These are phyloP conservation scores for Bryoglossum gracile DNA, from an alignment of 495 filamentous ascomycete species.

Conservation along the genomic window DNA sequence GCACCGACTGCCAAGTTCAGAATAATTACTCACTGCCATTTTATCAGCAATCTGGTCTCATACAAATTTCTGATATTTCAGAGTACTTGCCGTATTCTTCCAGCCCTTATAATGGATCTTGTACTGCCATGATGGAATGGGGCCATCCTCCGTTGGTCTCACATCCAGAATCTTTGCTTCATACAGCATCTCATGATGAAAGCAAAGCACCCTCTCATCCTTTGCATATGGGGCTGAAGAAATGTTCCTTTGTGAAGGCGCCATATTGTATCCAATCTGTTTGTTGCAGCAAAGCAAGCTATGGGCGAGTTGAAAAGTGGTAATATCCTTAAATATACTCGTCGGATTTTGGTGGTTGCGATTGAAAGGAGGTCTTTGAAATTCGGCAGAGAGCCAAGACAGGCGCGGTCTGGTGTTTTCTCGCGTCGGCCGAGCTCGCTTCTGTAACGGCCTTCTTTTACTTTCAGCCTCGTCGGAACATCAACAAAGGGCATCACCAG, in stretches of 20 bases:
- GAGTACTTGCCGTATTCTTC: constrained; percentile 65
- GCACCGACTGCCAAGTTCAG: not conserved
- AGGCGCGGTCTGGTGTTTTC: no score
- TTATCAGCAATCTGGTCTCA: constrained; percentile 3
- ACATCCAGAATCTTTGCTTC: constrained; percentile 91
- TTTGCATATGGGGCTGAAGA: constrained; percentile 59
- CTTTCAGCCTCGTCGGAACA: no score
- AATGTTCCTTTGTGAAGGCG: constrained; percentile 40
- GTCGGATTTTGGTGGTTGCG: no score
- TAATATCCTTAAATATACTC: no score
- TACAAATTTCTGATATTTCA: not conserved
- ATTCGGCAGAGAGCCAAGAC: no score
- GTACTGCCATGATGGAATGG: constrained; percentile 70
- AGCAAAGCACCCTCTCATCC: constrained; percentile 93
- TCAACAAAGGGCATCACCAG: no score
- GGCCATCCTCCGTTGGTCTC: constrained; percentile 54
- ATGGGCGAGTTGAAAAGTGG: no score
- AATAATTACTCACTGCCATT: constrained; percentile 7
- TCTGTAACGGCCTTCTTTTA: no score
- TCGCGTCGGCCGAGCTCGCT: no score
- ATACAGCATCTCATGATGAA: constrained; percentile 93
- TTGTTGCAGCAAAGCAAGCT: no score
- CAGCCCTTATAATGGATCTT: constrained; percentile 98
- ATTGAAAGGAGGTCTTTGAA: no score
- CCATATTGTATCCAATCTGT: constrained; percentile 42